Evolutionary conservation across 75 land plant genomes (phyloP), one percentile per base, ranked within the genome.

Genomic region (Pinus taeda): DNA sequence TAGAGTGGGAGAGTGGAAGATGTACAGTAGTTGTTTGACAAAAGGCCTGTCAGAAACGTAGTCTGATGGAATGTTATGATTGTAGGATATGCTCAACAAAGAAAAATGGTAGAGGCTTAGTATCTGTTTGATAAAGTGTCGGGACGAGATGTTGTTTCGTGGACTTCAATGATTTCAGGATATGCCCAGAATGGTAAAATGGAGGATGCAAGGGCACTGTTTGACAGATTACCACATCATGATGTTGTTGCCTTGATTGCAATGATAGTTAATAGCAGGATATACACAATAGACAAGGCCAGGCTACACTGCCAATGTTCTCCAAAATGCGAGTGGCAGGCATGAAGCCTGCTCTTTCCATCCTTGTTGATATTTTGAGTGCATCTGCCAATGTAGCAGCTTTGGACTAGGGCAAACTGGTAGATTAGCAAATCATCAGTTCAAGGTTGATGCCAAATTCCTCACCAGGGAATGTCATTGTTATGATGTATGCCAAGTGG

Each of bases 401-500:
- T 17, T 84, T 88, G 75, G 86, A 81, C 1, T 14, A 57, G 8
- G 95, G 93, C 0, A 83, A 77, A 75, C 76, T 86, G 30, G 80
- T 88, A 74, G 91, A 93, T 57, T 87, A 78, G 45, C 58, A 84
- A 29, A 86, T 87, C 75, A 70, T 62, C 18, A 66, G 88, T n/a
- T 55, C 76, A 64, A 91, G 87, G 2, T 80, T 79, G 76, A 79
- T 80, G 17, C 81, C 83, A 4, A 63, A 18, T 57, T 72, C 87
- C 4, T 85, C 83, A 76, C 83, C 87, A 8, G 85, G 85, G 1
- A 89, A 87, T 76, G 82, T 90, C 0, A 77, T 89, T 6, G 78
- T 93, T 57, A 80, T 87, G 70, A 87, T 93, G 90, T 93, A 91
- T 67, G 79, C 91, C 1, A 93, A 91, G 90, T 82, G 95, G 95